Base-by-base conservation (phyloP, 345 rosid species). In the rapeseed (Brassica napus) region DNA sequence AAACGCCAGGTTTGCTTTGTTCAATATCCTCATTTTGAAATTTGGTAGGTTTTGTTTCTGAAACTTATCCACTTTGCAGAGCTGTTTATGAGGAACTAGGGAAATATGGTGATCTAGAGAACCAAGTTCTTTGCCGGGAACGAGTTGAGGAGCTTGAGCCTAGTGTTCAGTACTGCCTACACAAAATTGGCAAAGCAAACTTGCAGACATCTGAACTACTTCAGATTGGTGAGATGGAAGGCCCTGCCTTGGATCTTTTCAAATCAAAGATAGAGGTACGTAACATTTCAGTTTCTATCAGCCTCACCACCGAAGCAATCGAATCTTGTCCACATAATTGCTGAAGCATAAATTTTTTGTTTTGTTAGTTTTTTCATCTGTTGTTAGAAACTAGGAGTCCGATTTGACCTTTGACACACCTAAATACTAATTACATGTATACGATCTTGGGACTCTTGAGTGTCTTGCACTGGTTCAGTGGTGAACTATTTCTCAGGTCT, bases 81-180 rank as follows among this genome's bases (percentile, higher is more conserved):
- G 93, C 99, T 78, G 98, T 93, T 69, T 96, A 96, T 78, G 98
- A 92, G 87, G 97, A 96, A 86, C 95, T 96, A 64, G 95, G 97
- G 34, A 93, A 96, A 84, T 96, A 93, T 86, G 99, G 99, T 80
- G 97, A 92, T 84, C 82, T 90, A 55, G 99, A 95, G 84, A 93
- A 93, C 86, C 99, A 92, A 85, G 86, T 95, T 72, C 86, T 95
- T 84, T 95, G 98, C 61, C 97, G 88, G 83, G 97, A 88, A 78
- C 98, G 92, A 14, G 97, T 93, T 87, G 99, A 90, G 87, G 98
- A 95, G 87, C 90, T 95, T 76, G 99, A 91, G 82, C 98, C 99
- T 21, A 91, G 93, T 79, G 86, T 96, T 68, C 89, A 91, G 57
- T 93, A 91, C 84, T 96, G 99, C 86, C 83, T 90, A 52, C 97